phyloP scores from a whole-genome alignment of 805 yeast genomes.

The Pichia pseudocactophila region DNA sequence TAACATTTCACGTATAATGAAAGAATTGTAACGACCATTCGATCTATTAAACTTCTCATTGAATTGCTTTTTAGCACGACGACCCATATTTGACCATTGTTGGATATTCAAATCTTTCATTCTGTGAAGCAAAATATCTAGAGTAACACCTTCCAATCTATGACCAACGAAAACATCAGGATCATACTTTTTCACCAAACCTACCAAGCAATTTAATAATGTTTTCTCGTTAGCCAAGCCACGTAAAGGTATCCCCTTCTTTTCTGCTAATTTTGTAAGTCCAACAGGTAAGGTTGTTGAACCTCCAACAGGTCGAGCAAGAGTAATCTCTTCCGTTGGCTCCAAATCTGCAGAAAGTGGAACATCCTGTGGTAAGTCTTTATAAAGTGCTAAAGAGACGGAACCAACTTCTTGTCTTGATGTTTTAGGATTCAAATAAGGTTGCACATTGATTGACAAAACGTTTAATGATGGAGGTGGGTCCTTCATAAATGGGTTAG shows the following conservation, averaged over 20 bases:
- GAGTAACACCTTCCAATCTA: constrained; percentile 63
- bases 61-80: constrained; percentile 69
- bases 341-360: constrained; percentile 53
- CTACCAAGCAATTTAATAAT: constrained; percentile 65
- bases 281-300: constrained; percentile 66
- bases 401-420: constrained; percentile 84
- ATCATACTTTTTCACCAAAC: constrained; percentile 60
- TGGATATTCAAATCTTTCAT: constrained; percentile 65
- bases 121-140: constrained; percentile 76
- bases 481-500: constrained; percentile 31
- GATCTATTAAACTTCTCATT: constrained; percentile 62
- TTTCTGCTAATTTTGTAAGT: constrained; percentile 49
- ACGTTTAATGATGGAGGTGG: constrained; percentile 63
- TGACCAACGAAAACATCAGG: constrained; percentile 93
- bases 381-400: constrained; percentile 66
- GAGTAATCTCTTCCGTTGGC: constrained; percentile 57
- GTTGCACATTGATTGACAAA: constrained; percentile 70
- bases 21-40: constrained; percentile 37
- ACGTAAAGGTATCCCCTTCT: constrained; percentile 42
- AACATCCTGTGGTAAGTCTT: constrained; percentile 63
- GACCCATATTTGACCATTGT: constrained; percentile 77
- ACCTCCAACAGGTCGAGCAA: constrained; percentile 71
- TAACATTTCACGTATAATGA: constrained; percentile 55
- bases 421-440: constrained; percentile 63
- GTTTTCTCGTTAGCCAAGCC: constrained; percentile 67